These are phyloP conservation scores for Psilocybe cubensis DNA, from an alignment of 768 basidiomycete species.

Conservation along the genomic window DNA sequence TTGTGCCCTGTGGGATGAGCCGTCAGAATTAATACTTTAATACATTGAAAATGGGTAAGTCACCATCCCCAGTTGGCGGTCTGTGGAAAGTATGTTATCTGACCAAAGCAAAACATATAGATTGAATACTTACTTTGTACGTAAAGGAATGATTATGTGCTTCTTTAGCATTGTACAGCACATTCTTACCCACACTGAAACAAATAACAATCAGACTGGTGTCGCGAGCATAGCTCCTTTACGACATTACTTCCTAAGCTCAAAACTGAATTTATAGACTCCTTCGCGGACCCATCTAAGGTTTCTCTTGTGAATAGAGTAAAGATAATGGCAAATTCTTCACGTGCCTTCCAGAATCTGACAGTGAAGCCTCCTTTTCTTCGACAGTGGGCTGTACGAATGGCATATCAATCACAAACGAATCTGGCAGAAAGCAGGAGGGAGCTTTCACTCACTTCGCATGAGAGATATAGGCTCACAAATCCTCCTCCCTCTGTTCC, in stretches of 20 bases:
- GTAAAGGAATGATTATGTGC: conserved; percentile 85
- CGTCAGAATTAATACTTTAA: background rate
- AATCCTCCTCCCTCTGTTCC: conserved; percentile 49
- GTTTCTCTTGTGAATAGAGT: background rate
- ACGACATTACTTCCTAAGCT: conserved; percentile 63
- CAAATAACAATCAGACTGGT: background rate
- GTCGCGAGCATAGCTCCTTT: background rate
- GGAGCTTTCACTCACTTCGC: conserved; percentile 63
- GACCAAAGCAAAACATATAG: background rate
- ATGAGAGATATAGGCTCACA: conserved; percentile 80
- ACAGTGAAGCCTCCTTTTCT: conserved; percentile 69
- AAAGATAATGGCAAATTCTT: background rate
- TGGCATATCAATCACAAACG: background rate
- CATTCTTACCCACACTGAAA: conserved; percentile 44
- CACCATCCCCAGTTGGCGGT: conserved; percentile 92
- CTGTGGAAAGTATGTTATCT: conserved; percentile 34
- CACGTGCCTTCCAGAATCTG: conserved; percentile 55
- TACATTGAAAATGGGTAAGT: background rate
- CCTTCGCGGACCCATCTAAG: conserved; percentile 84
- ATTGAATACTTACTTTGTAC: conserved; percentile 45
- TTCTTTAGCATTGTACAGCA: conserved; percentile 70
- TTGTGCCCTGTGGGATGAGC: conserved; percentile 57
- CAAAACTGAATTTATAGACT: conserved; percentile 85
- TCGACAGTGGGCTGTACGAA: conserved; percentile 67
- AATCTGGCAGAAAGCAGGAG: background rate